Conservation (phyloP, 495 filamentous ascomycete species). For the Hypomontagnella monticulosa region DNA sequence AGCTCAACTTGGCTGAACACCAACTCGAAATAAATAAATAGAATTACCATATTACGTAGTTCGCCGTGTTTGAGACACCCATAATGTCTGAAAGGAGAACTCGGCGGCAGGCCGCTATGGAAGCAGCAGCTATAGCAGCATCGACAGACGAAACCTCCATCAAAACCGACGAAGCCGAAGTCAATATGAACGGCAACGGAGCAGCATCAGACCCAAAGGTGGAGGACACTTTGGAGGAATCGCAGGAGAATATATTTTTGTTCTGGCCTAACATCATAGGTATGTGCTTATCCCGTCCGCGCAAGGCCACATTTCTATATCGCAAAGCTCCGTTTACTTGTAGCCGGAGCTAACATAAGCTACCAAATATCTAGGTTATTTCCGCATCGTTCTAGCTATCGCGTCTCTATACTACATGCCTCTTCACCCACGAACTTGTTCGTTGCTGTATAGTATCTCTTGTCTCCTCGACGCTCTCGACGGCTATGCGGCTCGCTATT, state of each 20-base stretch:
- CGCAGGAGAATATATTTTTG: conserved; percentile 89
- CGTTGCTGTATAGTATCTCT: conserved; percentile 87
- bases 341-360: conserved; percentile 23
- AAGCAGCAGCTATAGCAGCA: conserved; percentile 30
- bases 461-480: conserved; percentile 95
- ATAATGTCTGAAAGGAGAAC: conserved; percentile 48
- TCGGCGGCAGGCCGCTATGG: conserved; percentile 48
- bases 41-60: background rate
- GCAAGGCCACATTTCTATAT: background rate
- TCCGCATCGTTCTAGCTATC: conserved; percentile 85
- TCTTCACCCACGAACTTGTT: conserved; percentile 93
- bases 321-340: background rate
- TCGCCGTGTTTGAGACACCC: conserved; percentile 3
- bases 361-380: conserved; percentile 70
- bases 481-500: conserved; percentile 86
- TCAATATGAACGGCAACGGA: conserved; percentile 35
- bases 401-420: conserved; percentile 99
- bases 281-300: conserved; percentile 51
- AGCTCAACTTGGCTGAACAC: conserved; percentile 10
- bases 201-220: conserved; percentile 23
- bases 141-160: conserved; percentile 33
- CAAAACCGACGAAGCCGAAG: conserved; percentile 19
- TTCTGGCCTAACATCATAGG: conserved; percentile 95
- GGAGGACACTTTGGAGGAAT: conserved; percentile 60
- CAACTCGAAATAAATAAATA: conserved; percentile 9